A percentile compares a stretch with the other conserved stretches of the same genome.
These are phyloP conservation scores for Dioscorea cayenensis DNA, from an alignment of 116 monocot genomes.

Conservation along the genomic window DNA sequence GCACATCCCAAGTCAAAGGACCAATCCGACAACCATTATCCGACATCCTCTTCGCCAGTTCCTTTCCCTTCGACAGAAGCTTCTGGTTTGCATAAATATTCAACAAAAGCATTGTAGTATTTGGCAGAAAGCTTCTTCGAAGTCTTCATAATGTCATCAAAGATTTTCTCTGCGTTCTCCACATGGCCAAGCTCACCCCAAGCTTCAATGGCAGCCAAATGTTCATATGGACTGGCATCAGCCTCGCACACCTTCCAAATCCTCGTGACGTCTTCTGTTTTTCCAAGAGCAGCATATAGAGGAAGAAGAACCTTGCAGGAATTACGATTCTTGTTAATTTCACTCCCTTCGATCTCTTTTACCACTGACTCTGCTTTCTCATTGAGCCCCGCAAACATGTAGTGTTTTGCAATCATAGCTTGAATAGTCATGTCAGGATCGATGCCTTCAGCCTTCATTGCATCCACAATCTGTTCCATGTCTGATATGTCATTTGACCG, in stretches of 20 bases:
- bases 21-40: conserved; percentile 34
- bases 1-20: conserved; percentile 53
- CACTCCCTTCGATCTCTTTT: conserved; percentile 69
- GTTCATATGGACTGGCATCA: conserved; percentile 9
- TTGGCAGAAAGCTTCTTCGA: conserved; percentile 41
- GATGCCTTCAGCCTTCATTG: conserved; percentile 62
- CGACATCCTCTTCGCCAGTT: conserved; percentile 57
- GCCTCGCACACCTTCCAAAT: conserved; percentile 61
- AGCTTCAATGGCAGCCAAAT: conserved; percentile 55
- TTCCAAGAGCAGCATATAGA: conserved; percentile 54
- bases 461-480: conserved; percentile 63
- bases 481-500: conserved; percentile 45
- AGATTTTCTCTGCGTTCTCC: conserved; percentile 57
- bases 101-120: conserved; percentile 46
- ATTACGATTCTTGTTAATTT: conserved; percentile 30
- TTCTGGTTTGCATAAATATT: conserved; percentile 68
- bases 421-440: conserved; percentile 24
- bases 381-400: conserved; percentile 36
- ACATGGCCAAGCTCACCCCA: conserved; percentile 62
- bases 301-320: conserved; percentile 46
- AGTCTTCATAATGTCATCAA: conserved; percentile 41
- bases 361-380: conserved; percentile 44
- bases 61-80: conserved; percentile 63
- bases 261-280: conserved; percentile 56
- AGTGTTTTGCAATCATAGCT: conserved; percentile 45